Conservation (phyloP, 805 yeast species). For the Candida ulmi region DNA sequence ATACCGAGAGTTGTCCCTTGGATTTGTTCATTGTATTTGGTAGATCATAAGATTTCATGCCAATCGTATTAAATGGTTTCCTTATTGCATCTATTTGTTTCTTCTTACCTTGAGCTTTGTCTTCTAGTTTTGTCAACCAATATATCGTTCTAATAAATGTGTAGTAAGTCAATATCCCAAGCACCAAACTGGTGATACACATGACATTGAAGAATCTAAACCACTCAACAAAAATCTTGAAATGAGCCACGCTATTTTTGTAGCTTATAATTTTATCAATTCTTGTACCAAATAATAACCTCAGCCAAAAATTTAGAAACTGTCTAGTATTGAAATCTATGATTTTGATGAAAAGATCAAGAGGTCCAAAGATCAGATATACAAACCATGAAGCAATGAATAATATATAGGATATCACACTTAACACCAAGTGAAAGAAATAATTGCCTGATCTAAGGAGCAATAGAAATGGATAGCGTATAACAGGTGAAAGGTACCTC, state of each 20-base stretch:
- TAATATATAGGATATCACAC: background rate
- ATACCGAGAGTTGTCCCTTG: too few species aligned
- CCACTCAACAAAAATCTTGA: conserved; percentile 18
- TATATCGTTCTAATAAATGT: conserved; percentile 15
- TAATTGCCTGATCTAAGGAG: too few species aligned
- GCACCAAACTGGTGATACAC: conserved; percentile 14
- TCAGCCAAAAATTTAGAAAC: conserved; percentile 15
- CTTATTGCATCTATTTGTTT: background rate
- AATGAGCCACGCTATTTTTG: conserved; percentile 14
- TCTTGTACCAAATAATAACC: conserved; percentile 11
- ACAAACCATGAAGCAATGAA: background rate
- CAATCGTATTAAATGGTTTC: background rate
- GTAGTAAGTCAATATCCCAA: conserved; percentile 20
- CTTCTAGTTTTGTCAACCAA: conserved; percentile 17
- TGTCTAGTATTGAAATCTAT: conserved; percentile 17
- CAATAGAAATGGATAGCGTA: too few species aligned
- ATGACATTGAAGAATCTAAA: conserved; percentile 17
- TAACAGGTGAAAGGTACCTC: too few species aligned
- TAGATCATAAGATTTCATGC: background rate
- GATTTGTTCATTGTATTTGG: background rate
- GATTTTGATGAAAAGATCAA: conserved; percentile 11
- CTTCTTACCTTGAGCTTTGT: background rate
- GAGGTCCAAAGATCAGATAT: conserved; percentile 15
- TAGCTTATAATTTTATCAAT: conserved; percentile 10
- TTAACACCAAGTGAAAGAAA: too few species aligned